Conservation (phyloP, 2,329 filamentous ascomycete genomes). For the Calonectria pseudoreteaudii region DNA sequence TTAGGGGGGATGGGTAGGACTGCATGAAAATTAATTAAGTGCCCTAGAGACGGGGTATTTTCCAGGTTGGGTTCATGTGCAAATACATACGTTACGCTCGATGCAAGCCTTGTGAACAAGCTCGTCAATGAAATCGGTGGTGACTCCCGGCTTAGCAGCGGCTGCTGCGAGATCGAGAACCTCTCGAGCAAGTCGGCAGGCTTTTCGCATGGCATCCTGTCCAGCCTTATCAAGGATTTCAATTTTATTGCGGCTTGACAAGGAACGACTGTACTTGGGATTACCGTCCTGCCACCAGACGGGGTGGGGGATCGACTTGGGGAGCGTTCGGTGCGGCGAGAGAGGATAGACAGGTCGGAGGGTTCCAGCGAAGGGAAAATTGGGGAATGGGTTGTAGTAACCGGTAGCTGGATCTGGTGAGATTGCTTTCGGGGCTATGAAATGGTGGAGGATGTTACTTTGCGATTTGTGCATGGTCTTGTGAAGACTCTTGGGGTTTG, state of each 20-base stretch:
- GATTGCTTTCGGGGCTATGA: slow-evolving; percentile 83
- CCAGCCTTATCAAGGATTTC: slow-evolving; percentile 83
- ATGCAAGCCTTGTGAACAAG: slow-evolving; percentile 95
- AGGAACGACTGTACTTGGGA: slow-evolving; percentile 68
- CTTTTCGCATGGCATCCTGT: slow-evolving; percentile 91
- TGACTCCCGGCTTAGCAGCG: slow-evolving; percentile 88
- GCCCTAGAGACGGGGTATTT: too few relatives aligned
- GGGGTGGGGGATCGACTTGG: slow-evolving; percentile 83
- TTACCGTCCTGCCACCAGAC: slow-evolving; percentile 92
- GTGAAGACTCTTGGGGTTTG: slow-evolving; percentile 74
- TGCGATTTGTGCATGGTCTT: slow-evolving; percentile 80
- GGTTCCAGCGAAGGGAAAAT: slow-evolving; percentile 83
- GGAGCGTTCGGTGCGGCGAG: slow-evolving; percentile 77
- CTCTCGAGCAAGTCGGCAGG: slow-evolving; percentile 87
- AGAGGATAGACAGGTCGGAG: slow-evolving; percentile 90
- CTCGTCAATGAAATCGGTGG: slow-evolving; percentile 95
- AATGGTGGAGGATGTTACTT: slow-evolving; percentile 77
- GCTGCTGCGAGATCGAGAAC: slow-evolving; percentile 92
- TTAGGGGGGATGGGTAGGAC: slow-evolving; percentile 94
- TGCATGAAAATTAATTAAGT: slow-evolving; percentile 51
- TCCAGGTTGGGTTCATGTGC: not conserved
- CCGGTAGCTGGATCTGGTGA: slow-evolving; percentile 94
- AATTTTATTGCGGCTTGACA: slow-evolving; percentile 82
- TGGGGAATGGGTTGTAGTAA: slow-evolving; percentile 91
- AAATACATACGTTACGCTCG: slow-evolving; percentile 81